Percentiles rank a stretch among this genome's conserved stretches.
Evolutionary conservation across 2,329 filamentous ascomycete genomes (phyloP).

Genomic region (Fusarium concolor): DNA sequence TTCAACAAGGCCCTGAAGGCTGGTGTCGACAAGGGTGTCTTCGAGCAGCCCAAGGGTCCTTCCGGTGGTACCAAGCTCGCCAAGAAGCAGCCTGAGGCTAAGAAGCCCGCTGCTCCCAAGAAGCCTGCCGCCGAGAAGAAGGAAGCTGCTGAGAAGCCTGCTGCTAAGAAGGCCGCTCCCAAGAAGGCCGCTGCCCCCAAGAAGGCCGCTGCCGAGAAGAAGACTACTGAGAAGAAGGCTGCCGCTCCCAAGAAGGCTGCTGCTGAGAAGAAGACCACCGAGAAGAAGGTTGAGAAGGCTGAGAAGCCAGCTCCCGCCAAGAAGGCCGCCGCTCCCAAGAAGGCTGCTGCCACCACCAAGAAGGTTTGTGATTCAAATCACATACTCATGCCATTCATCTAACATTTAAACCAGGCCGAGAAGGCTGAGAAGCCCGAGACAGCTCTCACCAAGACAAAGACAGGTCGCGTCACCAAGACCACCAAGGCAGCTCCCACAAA

Average conservation of each 20-base stretch:
- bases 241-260: constrained; percentile 54
- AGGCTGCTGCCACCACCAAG: constrained; percentile 46
- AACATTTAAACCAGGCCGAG: constrained; percentile 31
- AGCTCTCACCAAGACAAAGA: constrained; percentile 84
- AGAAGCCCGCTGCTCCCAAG: constrained; percentile 51
- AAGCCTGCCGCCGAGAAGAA: constrained; percentile 53
- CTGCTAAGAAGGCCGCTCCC: constrained; percentile 49
- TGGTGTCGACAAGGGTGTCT: constrained; percentile 88
- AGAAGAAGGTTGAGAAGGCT: constrained; percentile 41
- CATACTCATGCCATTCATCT: background rate
- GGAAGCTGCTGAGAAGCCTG: constrained; percentile 47
- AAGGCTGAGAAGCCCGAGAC: constrained; percentile 71
- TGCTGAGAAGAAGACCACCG: constrained; percentile 27
- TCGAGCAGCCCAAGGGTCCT: constrained; percentile 89
- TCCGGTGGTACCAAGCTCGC: constrained; percentile 94
- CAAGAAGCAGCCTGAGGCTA: constrained; percentile 72
- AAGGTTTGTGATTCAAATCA: constrained; percentile 25
- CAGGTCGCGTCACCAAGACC: constrained; percentile 83
- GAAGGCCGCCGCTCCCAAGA: constrained; percentile 50
- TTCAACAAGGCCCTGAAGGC: constrained; percentile 87
- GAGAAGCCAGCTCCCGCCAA: constrained; percentile 50
- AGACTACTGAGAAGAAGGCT: constrained; percentile 43
- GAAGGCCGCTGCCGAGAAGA: constrained; percentile 50
- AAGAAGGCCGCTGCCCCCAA: constrained; percentile 54
- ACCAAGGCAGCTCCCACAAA: constrained; percentile 54